Evolutionary conservation across 2,329 filamentous ascomycete species (phyloP).

Genomic region (Aphanoascus verrucosus): DNA sequence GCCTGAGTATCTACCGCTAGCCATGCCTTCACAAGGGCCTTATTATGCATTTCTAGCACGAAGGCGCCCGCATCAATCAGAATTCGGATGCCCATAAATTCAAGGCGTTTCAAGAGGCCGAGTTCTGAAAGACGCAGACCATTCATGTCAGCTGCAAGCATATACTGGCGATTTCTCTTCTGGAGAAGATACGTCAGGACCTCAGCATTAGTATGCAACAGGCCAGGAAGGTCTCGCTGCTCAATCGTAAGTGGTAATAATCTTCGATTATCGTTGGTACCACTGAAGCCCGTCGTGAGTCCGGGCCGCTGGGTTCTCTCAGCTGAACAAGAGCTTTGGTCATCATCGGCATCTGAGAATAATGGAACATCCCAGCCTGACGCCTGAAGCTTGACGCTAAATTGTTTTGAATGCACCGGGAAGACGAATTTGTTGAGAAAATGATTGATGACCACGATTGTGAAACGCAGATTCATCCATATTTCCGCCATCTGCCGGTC

Average conservation of each 20-base stretch:
- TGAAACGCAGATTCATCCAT: constrained; percentile 42
- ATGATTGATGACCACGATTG: constrained; percentile 46
- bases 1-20: constrained; percentile 37
- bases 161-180: constrained; percentile 41
- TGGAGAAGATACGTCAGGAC: constrained; percentile 51
- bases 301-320: background rate
- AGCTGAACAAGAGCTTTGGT: background rate
- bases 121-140: constrained; percentile 37
- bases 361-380: constrained; percentile 59
- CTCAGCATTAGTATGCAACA: constrained; percentile 53
- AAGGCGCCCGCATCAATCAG: constrained; percentile 56
- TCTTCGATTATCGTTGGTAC: constrained; percentile 55
- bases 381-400: constrained; percentile 51
- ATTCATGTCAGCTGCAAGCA: constrained; percentile 22
- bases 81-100: constrained; percentile 42
- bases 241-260: constrained; percentile 52
- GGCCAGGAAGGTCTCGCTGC: constrained; percentile 48
- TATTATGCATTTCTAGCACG: constrained; percentile 52
- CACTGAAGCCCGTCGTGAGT: constrained; percentile 58
- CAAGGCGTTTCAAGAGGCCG: constrained; percentile 37
- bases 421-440: constrained; percentile 57
- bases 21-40: constrained; percentile 42
- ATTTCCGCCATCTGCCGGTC: constrained; percentile 41
- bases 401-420: constrained; percentile 54
- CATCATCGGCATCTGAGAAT: constrained; percentile 20